Evolutionary conservation across 2,329 filamentous ascomycete genomes (phyloP).

Genomic region (Ascochyta koolunga): DNA sequence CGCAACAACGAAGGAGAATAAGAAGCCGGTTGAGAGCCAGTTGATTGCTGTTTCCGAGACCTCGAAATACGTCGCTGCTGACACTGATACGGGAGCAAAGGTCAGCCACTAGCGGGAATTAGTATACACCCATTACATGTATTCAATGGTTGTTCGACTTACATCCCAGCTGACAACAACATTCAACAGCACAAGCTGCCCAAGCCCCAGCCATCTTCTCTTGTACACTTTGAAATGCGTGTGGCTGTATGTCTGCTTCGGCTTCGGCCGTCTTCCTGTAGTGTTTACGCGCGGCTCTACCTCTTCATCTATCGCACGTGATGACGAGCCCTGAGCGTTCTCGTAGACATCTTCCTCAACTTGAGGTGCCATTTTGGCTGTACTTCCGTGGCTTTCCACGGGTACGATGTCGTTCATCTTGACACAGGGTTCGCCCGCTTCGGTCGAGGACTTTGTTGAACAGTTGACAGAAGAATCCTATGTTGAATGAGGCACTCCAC

Average conservation of each 20-base stretch:
- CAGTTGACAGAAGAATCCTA: neutral
- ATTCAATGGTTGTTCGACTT: constrained; percentile 55
- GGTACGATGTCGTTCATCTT: constrained; percentile 9
- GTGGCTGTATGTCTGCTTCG: constrained; percentile 35
- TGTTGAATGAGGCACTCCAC: no score
- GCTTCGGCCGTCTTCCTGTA: constrained; percentile 1
- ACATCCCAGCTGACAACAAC: constrained; percentile 96
- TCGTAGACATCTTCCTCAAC: constrained; percentile 5
- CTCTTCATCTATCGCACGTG: constrained; percentile 2
- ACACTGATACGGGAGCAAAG: constrained; percentile 80
- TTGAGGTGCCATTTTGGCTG: neutral
- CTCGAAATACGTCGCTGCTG: constrained; percentile 75
- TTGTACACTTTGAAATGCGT: constrained; percentile 68
- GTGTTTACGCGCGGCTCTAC: neutral
- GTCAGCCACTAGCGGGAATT: constrained; percentile 77
- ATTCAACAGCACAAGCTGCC: constrained; percentile 85
- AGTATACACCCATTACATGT: neutral
- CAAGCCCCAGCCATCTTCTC: constrained; percentile 85
- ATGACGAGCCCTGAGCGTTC: constrained; percentile 1
- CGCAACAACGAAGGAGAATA: constrained; percentile 79
- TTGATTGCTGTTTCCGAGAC: constrained; percentile 81
- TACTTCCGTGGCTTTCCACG: constrained; percentile 6
- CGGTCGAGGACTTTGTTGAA: neutral
- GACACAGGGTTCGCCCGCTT: neutral
- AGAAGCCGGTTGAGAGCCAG: constrained; percentile 87